phyloP scores from a whole-genome alignment of 2,329 filamentous ascomycete genomes.

The Exophiala alcalophila region DNA sequence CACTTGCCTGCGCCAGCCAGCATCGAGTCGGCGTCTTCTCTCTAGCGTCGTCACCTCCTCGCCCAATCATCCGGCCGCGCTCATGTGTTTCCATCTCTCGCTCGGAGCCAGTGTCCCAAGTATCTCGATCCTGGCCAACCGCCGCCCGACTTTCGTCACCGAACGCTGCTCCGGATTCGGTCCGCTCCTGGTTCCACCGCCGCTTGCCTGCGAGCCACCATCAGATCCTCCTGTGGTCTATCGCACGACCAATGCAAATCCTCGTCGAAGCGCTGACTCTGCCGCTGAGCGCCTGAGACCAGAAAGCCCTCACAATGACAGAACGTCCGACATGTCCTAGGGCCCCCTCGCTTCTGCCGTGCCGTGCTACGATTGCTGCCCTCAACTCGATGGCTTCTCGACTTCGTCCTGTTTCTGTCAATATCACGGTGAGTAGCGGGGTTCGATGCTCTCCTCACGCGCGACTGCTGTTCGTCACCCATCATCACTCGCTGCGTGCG shows the following conservation, averaged over 20 bases:
- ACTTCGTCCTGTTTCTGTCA: slow-evolving; percentile 7
- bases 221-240: no score
- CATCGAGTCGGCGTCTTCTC: background rate
- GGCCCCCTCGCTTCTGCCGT: slow-evolving; percentile 8
- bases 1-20: background rate
- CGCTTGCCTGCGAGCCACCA: no score
- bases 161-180: no score
- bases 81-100: slow-evolving; percentile 5
- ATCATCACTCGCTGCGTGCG: slow-evolving; percentile 1
- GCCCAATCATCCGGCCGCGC: slow-evolving; percentile 1
- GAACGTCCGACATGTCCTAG: background rate
- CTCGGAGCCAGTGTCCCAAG: no score
- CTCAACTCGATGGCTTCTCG: slow-evolving; percentile 10
- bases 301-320: slow-evolving; percentile 4
- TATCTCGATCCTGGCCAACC: no score
- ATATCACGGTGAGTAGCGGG: slow-evolving; percentile 27
- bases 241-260: slow-evolving; percentile 24
- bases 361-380: slow-evolving; percentile 18
- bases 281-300: slow-evolving; percentile 13
- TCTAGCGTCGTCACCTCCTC: slow-evolving; percentile 7
- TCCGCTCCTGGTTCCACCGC: slow-evolving; percentile 12
- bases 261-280: slow-evolving; percentile 27
- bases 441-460: slow-evolving; percentile 18
- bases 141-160: no score
- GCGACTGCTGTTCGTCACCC: slow-evolving; percentile 16